Evolutionary conservation across 306 rosid genomes (phyloP).

Genomic region (Aeschynomene evenia): DNA sequence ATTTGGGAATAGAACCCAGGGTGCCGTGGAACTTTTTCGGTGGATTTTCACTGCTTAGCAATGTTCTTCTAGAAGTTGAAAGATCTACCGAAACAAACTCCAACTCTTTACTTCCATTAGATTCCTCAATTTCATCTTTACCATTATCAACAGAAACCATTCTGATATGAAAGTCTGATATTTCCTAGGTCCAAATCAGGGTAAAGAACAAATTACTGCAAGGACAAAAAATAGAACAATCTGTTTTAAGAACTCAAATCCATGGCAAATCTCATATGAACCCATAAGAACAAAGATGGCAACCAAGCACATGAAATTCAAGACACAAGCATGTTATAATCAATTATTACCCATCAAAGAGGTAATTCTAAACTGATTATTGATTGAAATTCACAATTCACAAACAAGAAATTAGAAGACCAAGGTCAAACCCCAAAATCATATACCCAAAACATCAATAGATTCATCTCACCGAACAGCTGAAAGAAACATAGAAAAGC

Average conservation of each 20-base stretch:
- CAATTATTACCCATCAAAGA: slow-evolving; percentile 8
- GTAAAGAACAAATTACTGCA: slow-evolving; percentile 27
- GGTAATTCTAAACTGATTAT: neutral
- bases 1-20: slow-evolving; percentile 33
- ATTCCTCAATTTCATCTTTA: slow-evolving; percentile 60
- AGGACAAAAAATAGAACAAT: slow-evolving; percentile 1
- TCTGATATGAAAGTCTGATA: slow-evolving; percentile 18
- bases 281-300: neutral
- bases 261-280: slow-evolving; percentile 16
- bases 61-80: slow-evolving; percentile 51
- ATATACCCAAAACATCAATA: neutral
- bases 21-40: slow-evolving; percentile 38
- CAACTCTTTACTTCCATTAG: slow-evolving; percentile 38
- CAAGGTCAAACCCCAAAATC: slow-evolving; percentile 20
- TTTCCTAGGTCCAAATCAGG: slow-evolving; percentile 26
- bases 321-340: neutral
- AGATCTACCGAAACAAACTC: slow-evolving; percentile 43
- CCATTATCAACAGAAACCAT: slow-evolving; percentile 61
- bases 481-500: neutral
- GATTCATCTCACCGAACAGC: neutral
- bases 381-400: neutral
- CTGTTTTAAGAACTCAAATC: slow-evolving; percentile 14
- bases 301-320: neutral
- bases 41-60: slow-evolving; percentile 44
- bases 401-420: neutral